Evolutionary conservation across 2,329 filamentous ascomycete genomes (phyloP).

Genomic region (Myriangium duriaei): DNA sequence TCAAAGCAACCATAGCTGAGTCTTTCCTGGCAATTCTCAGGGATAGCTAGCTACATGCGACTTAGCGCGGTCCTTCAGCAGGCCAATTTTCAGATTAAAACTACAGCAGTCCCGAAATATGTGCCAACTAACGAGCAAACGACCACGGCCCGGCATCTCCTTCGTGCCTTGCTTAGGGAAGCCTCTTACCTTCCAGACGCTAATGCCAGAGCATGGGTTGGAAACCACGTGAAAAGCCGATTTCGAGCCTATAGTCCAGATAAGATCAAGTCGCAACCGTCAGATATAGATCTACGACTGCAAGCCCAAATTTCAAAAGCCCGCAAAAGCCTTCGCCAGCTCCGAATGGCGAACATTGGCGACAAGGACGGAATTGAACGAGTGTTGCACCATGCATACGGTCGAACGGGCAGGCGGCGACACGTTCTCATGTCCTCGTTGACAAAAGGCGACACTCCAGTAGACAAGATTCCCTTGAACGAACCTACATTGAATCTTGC

Average conservation of each 20-base stretch:
- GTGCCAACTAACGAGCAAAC: not conserved
- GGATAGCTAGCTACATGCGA: no score
- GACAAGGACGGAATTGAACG: slow-evolving; percentile 38
- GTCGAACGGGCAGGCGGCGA: slow-evolving; percentile 41
- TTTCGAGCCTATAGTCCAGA: not conserved
- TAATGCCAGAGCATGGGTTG: not conserved
- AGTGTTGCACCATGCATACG: slow-evolving; percentile 44
- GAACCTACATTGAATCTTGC: slow-evolving; percentile 23
- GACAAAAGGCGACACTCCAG: slow-evolving; percentile 7
- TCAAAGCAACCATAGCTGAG: no score
- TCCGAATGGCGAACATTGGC: slow-evolving; percentile 44
- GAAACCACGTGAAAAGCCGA: not conserved
- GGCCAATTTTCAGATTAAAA: not conserved
- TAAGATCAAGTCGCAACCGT: not conserved
- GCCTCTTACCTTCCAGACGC: slow-evolving; percentile 5
- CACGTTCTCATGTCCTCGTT: slow-evolving; percentile 33
- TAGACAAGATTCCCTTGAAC: slow-evolving; percentile 15
- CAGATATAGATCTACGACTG: not conserved
- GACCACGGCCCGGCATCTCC: not conserved
- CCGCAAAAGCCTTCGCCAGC: slow-evolving; percentile 31
- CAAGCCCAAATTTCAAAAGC: slow-evolving; percentile 18
- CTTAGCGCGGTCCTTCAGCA: no score
- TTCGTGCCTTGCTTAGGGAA: slow-evolving; percentile 1
- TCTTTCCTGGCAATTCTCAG: no score
- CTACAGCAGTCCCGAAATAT: no score